Evolutionary conservation across 768 basidiomycete genomes (phyloP), one percentile per base, ranked within the genome.

Genomic region (Ramaria sp.): DNA sequence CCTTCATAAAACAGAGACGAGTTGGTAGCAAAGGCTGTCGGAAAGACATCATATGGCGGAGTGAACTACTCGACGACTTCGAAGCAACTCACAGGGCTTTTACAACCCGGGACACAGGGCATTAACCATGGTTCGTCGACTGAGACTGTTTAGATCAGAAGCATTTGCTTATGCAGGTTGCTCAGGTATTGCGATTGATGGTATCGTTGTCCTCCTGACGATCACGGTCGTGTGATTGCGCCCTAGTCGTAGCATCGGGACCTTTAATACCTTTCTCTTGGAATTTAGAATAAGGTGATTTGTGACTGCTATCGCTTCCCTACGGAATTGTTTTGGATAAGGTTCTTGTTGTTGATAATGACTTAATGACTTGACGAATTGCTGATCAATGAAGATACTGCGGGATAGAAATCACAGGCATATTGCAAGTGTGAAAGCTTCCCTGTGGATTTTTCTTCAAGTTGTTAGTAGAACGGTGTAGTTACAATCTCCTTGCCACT

Each of bases 131-230:
- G 78, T 79, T 52, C 16, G 67, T 49, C 20, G 55, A 24, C 42
- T 27, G 2, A 34, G 32, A 20, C 37, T 48, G 12, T 18, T 25
- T 5, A 15, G 38, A n/a, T n/a, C 20, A 38, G 30, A 10, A 41
- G 5, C n/a, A 36, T 22, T 13, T 25, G 45, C n/a, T 12, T 55
- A 20, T 52, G 41, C 41, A n/a, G 50, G 24, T 41, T 32, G 15
- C 45, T 41, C 59, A 81, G 81, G 69, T 28, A 85, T 83, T 51
- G 74, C 82, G 3, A 73, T 73, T 32, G 81, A 83, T 61, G 81
- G 82, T 41, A 69, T 75, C 28, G 74, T 77, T n/a, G 73, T 73
- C 1, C 61, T 83, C 24, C 66, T 84, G 51, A 82, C 78, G 1
- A 75, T 82, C n/a, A 50, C 28, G 3, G 36, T 50, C 24, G 7